phyloP scores from a whole-genome alignment of 345 rosid genomes.

The Sisymbrium altissimum region DNA sequence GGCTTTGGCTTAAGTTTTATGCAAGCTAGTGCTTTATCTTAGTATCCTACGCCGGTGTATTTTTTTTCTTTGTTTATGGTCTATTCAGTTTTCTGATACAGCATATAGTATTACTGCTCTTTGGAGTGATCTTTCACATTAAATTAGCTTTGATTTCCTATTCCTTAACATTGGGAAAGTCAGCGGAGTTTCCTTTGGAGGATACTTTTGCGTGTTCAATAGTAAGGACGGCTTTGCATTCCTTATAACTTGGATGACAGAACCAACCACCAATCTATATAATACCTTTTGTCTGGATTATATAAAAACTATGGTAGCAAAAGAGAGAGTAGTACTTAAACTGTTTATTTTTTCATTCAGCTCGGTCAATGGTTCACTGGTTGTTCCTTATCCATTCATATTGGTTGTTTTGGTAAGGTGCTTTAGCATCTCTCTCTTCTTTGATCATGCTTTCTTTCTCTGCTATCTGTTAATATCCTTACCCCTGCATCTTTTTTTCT shows the following conservation, averaged over 20 bases:
- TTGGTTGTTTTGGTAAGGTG: slow-evolving; percentile 21
- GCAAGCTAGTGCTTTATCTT: slow-evolving; percentile 5
- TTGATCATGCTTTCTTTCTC: background rate
- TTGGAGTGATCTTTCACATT: background rate
- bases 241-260: background rate
- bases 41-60: background rate
- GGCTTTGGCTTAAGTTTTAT: background rate
- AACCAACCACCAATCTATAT: background rate
- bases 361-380: slow-evolving; percentile 24
- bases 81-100: background rate
- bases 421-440: slow-evolving; percentile 7
- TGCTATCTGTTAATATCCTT: background rate
- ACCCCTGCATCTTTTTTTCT: background rate
- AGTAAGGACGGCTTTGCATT: background rate
- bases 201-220: slow-evolving; percentile 1
- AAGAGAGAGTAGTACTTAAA: background rate
- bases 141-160: background rate
- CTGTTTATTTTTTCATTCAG: slow-evolving; percentile 1
- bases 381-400: slow-evolving; percentile 19
- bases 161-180: background rate
- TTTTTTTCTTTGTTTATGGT: background rate
- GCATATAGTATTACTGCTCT: background rate
- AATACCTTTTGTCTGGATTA: background rate
- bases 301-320: background rate
- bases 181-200: background rate